These are phyloP conservation scores for Talaromyces sp. DNA, from an alignment of 2,329 filamentous ascomycete genomes.

Conservation along the genomic window DNA sequence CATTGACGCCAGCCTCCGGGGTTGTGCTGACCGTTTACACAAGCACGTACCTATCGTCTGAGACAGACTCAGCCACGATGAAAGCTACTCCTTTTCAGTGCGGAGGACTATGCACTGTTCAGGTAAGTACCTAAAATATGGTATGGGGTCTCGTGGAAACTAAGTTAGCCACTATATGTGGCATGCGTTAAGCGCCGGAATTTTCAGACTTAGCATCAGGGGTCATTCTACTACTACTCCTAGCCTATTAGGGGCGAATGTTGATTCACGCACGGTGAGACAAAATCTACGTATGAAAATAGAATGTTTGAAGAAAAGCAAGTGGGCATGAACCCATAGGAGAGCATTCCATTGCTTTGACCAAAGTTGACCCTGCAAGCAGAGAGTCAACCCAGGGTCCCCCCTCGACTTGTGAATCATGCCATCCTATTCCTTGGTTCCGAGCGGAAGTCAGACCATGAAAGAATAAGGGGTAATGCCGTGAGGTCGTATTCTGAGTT, in stretches of 20 bases:
- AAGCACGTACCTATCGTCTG: neutral
- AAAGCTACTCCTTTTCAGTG: neutral
- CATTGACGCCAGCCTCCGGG: neutral
- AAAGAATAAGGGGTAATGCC: neutral
- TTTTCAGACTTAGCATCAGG: neutral
- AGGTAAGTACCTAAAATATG: neutral
- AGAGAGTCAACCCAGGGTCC: neutral
- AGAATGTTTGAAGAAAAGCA: no score
- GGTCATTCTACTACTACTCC: neutral
- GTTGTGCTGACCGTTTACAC: no score
- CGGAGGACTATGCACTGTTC: neutral
- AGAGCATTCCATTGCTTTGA: neutral
- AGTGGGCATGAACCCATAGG: neutral
- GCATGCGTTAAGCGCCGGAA: neutral
- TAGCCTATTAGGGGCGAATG: neutral
- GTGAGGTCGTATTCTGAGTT: neutral
- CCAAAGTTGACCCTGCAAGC: neutral
- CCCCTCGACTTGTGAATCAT: neutral
- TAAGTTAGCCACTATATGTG: neutral
- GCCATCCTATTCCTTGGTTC: neutral
- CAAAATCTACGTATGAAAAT: no score
- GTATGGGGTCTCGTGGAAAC: neutral
- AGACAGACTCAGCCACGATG: constrained; percentile 1
- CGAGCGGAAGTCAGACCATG: neutral
- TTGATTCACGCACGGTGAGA: neutral